Evolutionary conservation across 2,329 filamentous ascomycete species (phyloP), one percentile per base, ranked within the genome.

Genomic region (Pseudopithomyces maydicus): DNA sequence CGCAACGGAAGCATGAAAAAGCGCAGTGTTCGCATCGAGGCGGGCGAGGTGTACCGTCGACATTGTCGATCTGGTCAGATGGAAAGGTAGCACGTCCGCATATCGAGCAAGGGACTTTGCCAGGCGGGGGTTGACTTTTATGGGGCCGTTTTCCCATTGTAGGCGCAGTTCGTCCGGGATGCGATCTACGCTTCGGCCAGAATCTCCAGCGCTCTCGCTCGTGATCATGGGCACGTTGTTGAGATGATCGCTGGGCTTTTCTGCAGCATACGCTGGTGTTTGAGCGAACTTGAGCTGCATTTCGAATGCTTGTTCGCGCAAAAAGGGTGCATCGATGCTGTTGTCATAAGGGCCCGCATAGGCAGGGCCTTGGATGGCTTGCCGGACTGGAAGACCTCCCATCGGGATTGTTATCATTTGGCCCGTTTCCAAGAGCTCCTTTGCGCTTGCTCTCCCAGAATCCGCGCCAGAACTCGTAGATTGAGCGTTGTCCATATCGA

Each of bases 361-460:
- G 2, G 69, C 67, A 0, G 71, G 70, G 1, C 80, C 80, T 65
- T 82, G 80, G 0, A 82, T 74, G 8, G 76, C 78, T 61, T 82
- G 80, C 6, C 67, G 65, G 8, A 78, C 70, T 1, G 80, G 80
- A 19, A 81, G 62, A 12, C 72, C 70, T 15, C 79, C 79, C 62
- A 79, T 74, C 2, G 77, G 73, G 2, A 64, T 62, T 7, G 72
- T 39, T 4, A 70, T 63, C 15, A 82, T 74, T 41, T 77, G 65
- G 2, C 67, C 59, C 0, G 62, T 69, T 1, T 65, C 23, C 0
- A 81, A 39, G 3, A 80, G 62, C 1, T 63, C 54, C 0, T 60
- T 52, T 3, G 66, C 74, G 39, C 62, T 63, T 23, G 58, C 54
- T 2, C 68, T 58, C 1, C 71, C 73, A n/a, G 65, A 70, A 11